Percentiles rank a stretch among this genome's conserved stretches.
Conservation (phyloP, 2,329 filamentous ascomycete genomes). For the Pestalotiopsis sp. region DNA sequence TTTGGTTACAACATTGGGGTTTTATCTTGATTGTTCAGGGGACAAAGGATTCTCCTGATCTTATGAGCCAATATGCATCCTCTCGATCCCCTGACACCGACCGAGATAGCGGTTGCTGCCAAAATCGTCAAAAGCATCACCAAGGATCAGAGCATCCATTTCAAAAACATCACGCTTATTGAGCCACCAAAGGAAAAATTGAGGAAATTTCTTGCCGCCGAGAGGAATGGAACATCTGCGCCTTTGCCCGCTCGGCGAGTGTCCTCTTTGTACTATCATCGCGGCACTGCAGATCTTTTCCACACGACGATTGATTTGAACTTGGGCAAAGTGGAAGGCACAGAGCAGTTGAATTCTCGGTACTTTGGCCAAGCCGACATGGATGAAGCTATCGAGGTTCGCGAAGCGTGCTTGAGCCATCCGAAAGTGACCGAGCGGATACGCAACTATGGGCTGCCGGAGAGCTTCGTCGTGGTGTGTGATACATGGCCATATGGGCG, state of each 20-base stretch:
- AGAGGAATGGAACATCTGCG: neutral
- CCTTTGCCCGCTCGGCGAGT: neutral
- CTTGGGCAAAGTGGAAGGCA: neutral
- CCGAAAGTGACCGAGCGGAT: neutral
- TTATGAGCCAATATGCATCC: neutral
- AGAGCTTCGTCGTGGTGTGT: neutral
- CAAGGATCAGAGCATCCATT: neutral
- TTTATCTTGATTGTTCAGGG: neutral
- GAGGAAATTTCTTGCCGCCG: neutral
- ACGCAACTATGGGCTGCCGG: neutral
- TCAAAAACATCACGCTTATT: neutral
- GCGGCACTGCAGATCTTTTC: neutral
- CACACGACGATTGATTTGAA: neutral
- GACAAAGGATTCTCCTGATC: neutral
- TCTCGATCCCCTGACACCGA: neutral
- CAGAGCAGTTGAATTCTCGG: neutral
- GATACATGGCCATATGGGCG: constrained; percentile 1
- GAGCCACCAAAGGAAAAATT: neutral
- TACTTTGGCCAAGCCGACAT: neutral
- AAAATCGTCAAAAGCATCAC: neutral
- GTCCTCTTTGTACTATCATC: neutral
- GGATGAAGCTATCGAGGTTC: neutral
- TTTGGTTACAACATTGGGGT: neutral
- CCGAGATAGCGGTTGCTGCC: neutral
- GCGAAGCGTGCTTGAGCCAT: neutral